Percentiles rank a stretch among this genome's conserved stretches.
Conservation (phyloP, 2,329 filamentous ascomycete species). For the Pseudogymnoascus sp. region DNA sequence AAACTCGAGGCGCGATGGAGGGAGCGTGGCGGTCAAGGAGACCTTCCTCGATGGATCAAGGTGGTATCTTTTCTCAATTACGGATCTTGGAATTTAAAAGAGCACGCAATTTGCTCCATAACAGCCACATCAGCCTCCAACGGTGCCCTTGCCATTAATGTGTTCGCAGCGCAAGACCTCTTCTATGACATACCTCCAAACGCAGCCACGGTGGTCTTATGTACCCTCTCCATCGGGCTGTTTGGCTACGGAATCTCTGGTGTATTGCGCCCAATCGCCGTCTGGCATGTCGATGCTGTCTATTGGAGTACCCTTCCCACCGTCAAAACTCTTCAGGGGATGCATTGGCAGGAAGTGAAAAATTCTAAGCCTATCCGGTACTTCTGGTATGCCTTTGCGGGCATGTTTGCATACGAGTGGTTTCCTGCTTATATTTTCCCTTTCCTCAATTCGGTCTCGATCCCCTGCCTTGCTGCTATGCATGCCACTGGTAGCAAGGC, state of each 20-base stretch:
- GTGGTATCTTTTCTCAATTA: constrained; percentile 41
- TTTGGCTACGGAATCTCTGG: constrained; percentile 44
- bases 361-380: constrained; percentile 34
- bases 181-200: constrained; percentile 38
- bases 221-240: constrained; percentile 40
- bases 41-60: constrained; percentile 35
- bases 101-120: constrained; percentile 47
- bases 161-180: constrained; percentile 39
- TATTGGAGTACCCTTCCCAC: constrained; percentile 36
- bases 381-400: constrained; percentile 36
- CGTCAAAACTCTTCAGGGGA: constrained; percentile 33
- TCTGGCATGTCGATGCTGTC: constrained; percentile 43
- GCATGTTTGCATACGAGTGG: constrained; percentile 41
- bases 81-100: constrained; percentile 46
- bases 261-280: constrained; percentile 37
- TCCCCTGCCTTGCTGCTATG: constrained; percentile 40
- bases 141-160: constrained; percentile 34
- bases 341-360: constrained; percentile 33
- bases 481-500: constrained; percentile 39
- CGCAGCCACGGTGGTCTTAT: constrained; percentile 35
- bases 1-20: constrained; percentile 41
- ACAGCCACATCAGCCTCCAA: constrained; percentile 48
- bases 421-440: constrained; percentile 42
- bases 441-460: constrained; percentile 34
- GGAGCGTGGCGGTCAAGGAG: constrained; percentile 33